phyloP scores from a whole-genome alignment of 2,329 filamentous ascomycete genomes.

The Penicillium polonicum region DNA sequence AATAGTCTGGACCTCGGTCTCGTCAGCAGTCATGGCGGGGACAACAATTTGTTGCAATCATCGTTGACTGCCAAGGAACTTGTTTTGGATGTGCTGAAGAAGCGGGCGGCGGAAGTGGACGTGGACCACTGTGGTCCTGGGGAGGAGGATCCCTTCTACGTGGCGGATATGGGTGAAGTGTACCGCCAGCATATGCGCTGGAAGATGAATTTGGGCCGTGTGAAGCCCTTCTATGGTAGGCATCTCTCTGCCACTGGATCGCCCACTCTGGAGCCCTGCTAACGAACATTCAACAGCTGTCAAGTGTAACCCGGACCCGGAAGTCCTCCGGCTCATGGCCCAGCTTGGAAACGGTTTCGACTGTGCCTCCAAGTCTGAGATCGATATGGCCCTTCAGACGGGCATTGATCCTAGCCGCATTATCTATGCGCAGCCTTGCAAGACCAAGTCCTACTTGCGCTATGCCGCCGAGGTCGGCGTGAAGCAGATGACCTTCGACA shows the following conservation, averaged over 20 bases:
- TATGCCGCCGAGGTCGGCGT: constrained; percentile 82
- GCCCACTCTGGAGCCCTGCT: not conserved
- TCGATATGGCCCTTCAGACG: constrained; percentile 82
- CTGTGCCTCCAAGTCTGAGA: constrained; percentile 96
- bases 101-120: constrained; percentile 79
- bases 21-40: constrained; percentile 47
- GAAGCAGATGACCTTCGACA: constrained; percentile 99
- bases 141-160: constrained; percentile 97
- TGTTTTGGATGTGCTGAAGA: constrained; percentile 82
- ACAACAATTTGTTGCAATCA: constrained; percentile 41
- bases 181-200: constrained; percentile 98
- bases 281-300: constrained; percentile 61
- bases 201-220: constrained; percentile 88
- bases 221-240: constrained; percentile 95
- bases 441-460: constrained; percentile 96
- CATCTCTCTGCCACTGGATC: constrained; percentile 13
- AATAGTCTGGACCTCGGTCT: constrained; percentile 29
- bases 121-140: constrained; percentile 84
- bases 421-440: constrained; percentile 99
- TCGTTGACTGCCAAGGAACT: constrained; percentile 66
- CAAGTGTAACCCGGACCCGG: constrained; percentile 96
- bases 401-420: constrained; percentile 85
- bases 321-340: constrained; percentile 82
- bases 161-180: constrained; percentile 95
- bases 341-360: constrained; percentile 93